Conservation (phyloP, 2,329 filamentous ascomycete species). For the Meredithiella fracta region DNA sequence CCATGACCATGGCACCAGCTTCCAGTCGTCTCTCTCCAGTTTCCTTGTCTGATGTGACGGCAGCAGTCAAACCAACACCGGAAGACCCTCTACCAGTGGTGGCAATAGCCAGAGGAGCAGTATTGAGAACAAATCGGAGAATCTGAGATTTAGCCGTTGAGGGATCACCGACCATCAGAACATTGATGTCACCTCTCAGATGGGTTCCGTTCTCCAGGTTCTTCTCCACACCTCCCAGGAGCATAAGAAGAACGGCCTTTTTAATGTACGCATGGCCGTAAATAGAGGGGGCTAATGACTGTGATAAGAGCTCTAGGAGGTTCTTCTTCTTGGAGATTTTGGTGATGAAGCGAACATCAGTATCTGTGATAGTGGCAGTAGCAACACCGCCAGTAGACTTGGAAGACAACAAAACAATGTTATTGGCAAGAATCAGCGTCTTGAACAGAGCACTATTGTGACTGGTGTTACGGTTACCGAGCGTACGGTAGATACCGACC, state of each 20-base stretch:
- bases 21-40: constrained; percentile 89
- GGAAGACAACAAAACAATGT: constrained; percentile 82
- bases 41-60: constrained; percentile 94
- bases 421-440: constrained; percentile 84
- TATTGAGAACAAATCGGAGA: constrained; percentile 90
- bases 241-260: constrained; percentile 88
- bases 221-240: constrained; percentile 93
- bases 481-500: constrained; percentile 86
- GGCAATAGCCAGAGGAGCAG: constrained; percentile 86
- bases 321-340: constrained; percentile 90
- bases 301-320: constrained; percentile 79
- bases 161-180: constrained; percentile 96
- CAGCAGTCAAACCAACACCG: constrained; percentile 89
- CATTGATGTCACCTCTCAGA: constrained; percentile 96
- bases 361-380: constrained; percentile 82
- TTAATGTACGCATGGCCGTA: constrained; percentile 97
- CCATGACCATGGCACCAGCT: constrained; percentile 97
- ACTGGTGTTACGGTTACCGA: constrained; percentile 86
- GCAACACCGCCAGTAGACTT: constrained; percentile 92
- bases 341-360: constrained; percentile 96
- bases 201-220: constrained; percentile 97
- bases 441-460: constrained; percentile 88
- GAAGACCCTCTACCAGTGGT: constrained; percentile 95
- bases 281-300: constrained; percentile 90
- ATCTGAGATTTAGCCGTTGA: constrained; percentile 98